These are phyloP conservation scores for Acanthamoeba polyphaga DNA, from an alignment of 208 protist genomes.

Conservation along the genomic window DNA sequence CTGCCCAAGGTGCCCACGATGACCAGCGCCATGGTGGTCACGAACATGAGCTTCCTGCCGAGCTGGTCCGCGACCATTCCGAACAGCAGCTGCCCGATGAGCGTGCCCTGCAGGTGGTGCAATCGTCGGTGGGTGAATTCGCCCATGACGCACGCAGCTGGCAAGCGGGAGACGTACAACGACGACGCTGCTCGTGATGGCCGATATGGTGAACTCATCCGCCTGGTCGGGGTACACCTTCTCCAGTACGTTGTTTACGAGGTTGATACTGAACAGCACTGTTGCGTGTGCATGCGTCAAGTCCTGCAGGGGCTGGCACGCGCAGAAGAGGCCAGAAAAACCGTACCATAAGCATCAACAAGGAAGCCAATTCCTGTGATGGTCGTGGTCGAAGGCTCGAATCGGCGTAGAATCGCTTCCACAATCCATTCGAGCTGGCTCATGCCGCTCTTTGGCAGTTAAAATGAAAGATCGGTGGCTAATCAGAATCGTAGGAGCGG, in stretches of 20 bases:
- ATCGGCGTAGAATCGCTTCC: constrained; percentile 15
- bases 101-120: constrained; percentile 65
- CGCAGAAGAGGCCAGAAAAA: background rate
- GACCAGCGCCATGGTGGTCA: constrained; percentile 76
- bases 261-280: constrained; percentile 49
- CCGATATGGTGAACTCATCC: constrained; percentile 21
- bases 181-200: constrained; percentile 51
- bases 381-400: constrained; percentile 30
- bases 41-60: constrained; percentile 78
- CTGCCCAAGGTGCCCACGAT: constrained; percentile 42
- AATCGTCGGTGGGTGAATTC: too few relatives aligned
- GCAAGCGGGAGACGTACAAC: background rate
- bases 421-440: background rate
- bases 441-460: background rate
- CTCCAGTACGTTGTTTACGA: constrained; percentile 47
- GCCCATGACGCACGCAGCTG: background rate
- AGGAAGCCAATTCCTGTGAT: constrained; percentile 36
- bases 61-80: constrained; percentile 83
- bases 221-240: constrained; percentile 10
- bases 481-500: too few relatives aligned
- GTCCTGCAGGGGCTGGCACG: background rate
- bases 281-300: background rate
- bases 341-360: constrained; percentile 14
- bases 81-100: constrained; percentile 86
- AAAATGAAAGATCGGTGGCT: too few relatives aligned